Evolutionary conservation across 2,329 filamentous ascomycete species (phyloP).

Genomic region (Camptophora hylomeconis): DNA sequence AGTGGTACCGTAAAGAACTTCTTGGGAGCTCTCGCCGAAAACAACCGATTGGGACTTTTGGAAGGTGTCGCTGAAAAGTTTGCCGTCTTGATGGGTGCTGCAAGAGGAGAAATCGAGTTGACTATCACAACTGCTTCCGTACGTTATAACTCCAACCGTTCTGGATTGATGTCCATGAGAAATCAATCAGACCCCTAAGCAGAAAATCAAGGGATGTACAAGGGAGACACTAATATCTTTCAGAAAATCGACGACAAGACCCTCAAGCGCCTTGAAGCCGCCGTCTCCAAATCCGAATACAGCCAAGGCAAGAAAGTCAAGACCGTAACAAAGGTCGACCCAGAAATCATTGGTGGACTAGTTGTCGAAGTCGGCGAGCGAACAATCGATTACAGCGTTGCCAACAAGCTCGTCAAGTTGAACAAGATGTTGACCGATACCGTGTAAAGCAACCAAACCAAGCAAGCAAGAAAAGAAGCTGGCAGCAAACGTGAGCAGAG

Average conservation of each 20-base stretch:
- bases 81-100: slow-evolving; percentile 68
- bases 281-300: slow-evolving; percentile 80
- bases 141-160: slow-evolving; percentile 34
- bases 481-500: slow-evolving; percentile 39
- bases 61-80: slow-evolving; percentile 82
- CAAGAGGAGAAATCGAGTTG: slow-evolving; percentile 87
- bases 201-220: not conserved
- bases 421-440: slow-evolving; percentile 97
- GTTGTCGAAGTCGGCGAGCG: slow-evolving; percentile 94
- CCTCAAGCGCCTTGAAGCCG: slow-evolving; percentile 70
- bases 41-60: slow-evolving; percentile 83
- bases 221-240: not conserved
- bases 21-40: slow-evolving; percentile 76
- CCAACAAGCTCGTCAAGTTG: slow-evolving; percentile 88
- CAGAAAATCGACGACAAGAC: slow-evolving; percentile 80
- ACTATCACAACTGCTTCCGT: slow-evolving; percentile 82
- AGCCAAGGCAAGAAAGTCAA: slow-evolving; percentile 94
- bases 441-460: no score
- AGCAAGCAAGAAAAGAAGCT: slow-evolving; percentile 34
- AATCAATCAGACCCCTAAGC: not conserved
- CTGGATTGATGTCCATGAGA: slow-evolving; percentile 1
- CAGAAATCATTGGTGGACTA: slow-evolving; percentile 85
- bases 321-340: slow-evolving; percentile 89
- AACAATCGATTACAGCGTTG: slow-evolving; percentile 94
- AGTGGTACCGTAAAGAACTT: slow-evolving; percentile 85